phyloP scores from a whole-genome alignment of 306 rosid species.

The Rubus parviflorus region DNA sequence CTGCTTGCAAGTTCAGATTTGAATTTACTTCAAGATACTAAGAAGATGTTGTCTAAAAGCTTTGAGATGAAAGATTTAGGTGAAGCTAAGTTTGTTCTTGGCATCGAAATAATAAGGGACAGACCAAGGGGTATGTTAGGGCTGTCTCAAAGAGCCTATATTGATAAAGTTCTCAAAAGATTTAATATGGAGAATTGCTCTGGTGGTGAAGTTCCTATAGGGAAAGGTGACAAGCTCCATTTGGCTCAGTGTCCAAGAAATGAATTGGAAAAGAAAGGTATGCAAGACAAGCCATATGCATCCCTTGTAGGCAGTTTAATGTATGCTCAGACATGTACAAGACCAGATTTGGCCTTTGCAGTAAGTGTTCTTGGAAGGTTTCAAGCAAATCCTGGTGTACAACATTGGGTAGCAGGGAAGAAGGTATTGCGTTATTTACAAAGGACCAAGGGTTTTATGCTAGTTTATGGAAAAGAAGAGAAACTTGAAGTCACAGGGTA shows the following conservation, averaged over 20 bases:
- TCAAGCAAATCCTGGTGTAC: too few species aligned
- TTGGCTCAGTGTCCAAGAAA: background rate
- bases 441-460: too few species aligned
- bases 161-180: background rate
- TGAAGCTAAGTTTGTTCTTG: background rate
- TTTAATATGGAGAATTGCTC: background rate
- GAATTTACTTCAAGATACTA: background rate
- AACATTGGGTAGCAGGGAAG: too few species aligned
- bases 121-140: background rate
- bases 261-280: background rate
- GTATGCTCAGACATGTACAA: background rate
- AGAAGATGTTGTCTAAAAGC: background rate
- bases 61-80: slow-evolving; percentile 1
- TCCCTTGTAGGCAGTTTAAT: background rate
- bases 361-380: too few species aligned
- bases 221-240: background rate
- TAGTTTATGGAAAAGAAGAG: too few species aligned
- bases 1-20: background rate
- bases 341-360: background rate
- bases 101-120: background rate
- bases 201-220: background rate
- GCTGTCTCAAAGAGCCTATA: background rate
- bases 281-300: background rate
- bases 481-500: background rate
- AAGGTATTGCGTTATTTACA: too few species aligned